A percentile compares a stretch with the other conserved stretches of the same genome.
These are phyloP conservation scores for Exophiala aquamarina DNA, from an alignment of 2,329 filamentous ascomycete species.

Conservation along the genomic window DNA sequence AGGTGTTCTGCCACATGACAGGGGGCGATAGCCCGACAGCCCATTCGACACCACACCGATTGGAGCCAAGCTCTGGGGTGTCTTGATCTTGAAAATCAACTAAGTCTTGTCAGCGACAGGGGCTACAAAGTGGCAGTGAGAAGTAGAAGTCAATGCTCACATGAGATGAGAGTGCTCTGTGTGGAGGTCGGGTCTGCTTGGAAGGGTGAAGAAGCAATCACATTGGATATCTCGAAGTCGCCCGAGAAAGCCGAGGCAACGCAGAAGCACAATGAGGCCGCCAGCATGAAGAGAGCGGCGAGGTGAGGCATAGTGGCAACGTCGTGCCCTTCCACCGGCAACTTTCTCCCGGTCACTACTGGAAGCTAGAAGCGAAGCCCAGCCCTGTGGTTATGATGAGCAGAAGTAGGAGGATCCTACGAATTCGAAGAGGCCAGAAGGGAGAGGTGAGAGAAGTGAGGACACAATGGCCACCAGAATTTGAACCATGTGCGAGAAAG, in stretches of 20 bases:
- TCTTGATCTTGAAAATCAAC: slow-evolving; percentile 27
- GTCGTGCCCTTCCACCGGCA: too few relatives aligned
- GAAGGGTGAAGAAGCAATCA: slow-evolving; percentile 23
- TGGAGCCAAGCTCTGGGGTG: slow-evolving; percentile 19
- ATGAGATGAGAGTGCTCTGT: slow-evolving; percentile 17
- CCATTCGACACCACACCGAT: slow-evolving; percentile 25
- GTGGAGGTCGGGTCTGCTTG: slow-evolving; percentile 23
- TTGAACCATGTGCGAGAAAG: too few relatives aligned
- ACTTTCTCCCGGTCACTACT: too few relatives aligned
- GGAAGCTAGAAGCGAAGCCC: too few relatives aligned
- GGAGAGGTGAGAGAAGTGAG: too few relatives aligned
- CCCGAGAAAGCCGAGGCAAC: slow-evolving; percentile 19
- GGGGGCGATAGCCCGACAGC: slow-evolving; percentile 20
- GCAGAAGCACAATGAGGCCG: neutral
- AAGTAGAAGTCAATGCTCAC: slow-evolving; percentile 15
- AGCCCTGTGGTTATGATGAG: too few relatives aligned
- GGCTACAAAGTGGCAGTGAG: neutral
- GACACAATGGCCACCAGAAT: too few relatives aligned
- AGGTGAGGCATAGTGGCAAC: too few relatives aligned
- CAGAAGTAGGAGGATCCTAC: too few relatives aligned
- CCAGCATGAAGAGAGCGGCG: too few relatives aligned
- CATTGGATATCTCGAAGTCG: slow-evolving; percentile 23
- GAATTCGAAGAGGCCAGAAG: too few relatives aligned
- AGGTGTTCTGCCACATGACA: slow-evolving; percentile 8
- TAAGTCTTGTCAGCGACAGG: slow-evolving; percentile 6